A percentile compares a stretch with the other conserved stretches of the same genome.
phyloP scores from a whole-genome alignment of 2,329 filamentous ascomycete genomes.

The Cladophialophora chaetospira region DNA sequence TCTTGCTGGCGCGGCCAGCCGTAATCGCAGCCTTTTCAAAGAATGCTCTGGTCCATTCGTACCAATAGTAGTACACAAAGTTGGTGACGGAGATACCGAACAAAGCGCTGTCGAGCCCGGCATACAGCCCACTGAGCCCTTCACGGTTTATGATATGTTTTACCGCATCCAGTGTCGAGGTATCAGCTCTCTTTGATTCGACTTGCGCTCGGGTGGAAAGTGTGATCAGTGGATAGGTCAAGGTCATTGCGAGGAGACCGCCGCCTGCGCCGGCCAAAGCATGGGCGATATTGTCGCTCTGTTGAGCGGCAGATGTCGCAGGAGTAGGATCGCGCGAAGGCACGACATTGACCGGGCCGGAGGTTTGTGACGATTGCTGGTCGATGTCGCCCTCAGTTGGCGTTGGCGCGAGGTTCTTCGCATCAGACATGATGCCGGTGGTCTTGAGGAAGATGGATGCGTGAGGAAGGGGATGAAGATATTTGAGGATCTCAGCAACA shows the following conservation, averaged over 20 bases:
- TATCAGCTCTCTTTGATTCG: constrained; percentile 89
- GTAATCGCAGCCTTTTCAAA: constrained; percentile 75
- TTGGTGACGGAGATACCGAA: constrained; percentile 99
- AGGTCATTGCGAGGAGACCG: constrained; percentile 89
- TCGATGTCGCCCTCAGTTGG: constrained; percentile 25
- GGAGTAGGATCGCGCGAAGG: constrained; percentile 31
- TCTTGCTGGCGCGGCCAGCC: constrained; percentile 72
- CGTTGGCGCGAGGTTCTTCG: constrained; percentile 23
- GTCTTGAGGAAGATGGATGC: background rate
- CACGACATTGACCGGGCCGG: constrained; percentile 16
- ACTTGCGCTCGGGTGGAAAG: constrained; percentile 97
- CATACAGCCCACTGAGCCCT: constrained; percentile 84
- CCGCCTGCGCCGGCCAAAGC: constrained; percentile 90
- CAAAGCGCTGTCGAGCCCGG: constrained; percentile 87
- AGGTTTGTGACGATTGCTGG: constrained; percentile 14
- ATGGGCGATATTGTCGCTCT: constrained; percentile 96
- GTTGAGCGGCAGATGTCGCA: constrained; percentile 68
- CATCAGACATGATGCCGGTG: constrained; percentile 23
- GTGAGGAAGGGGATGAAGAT: background rate
- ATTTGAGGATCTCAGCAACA: background rate
- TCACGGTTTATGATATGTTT: constrained; percentile 88
- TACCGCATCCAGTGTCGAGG: constrained; percentile 79
- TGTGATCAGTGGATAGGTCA: constrained; percentile 97
- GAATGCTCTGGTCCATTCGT: constrained; percentile 89
- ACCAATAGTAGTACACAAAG: constrained; percentile 99